Percentiles rank a stretch among this genome's conserved stretches.
phyloP scores from a whole-genome alignment of 2,329 filamentous ascomycete genomes.

The Hypomyces rosellus region DNA sequence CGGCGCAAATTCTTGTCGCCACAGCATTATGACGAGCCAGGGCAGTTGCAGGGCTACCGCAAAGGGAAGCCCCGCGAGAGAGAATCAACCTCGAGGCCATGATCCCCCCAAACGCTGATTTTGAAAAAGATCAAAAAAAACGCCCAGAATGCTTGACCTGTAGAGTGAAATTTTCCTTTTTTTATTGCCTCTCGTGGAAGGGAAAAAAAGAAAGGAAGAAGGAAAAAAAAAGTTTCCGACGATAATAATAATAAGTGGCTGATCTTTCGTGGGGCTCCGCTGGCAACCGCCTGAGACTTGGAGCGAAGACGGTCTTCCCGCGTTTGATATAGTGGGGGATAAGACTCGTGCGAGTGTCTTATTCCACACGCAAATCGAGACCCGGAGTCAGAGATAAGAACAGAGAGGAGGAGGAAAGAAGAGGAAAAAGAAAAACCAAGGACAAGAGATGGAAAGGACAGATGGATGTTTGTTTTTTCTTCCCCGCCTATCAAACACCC shows the following conservation, averaged over 20 bases:
- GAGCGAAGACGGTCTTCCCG: no score
- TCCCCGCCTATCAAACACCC: no score
- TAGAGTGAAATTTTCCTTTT: no score
- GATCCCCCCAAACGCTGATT: neutral
- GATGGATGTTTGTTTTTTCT: no score
- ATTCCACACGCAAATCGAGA: no score
- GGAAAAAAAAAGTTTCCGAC: neutral
- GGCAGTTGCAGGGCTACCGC: conserved; percentile 15
- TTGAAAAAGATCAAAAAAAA: neutral
- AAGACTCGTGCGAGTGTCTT: no score
- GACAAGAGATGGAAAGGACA: neutral
- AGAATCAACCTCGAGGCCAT: conserved; percentile 24
- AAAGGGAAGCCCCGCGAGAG: conserved; percentile 17
- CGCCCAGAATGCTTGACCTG: neutral
- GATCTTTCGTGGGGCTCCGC: no score
- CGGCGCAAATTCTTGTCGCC: conserved; percentile 6
- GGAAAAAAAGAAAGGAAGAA: neutral
- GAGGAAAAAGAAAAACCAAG: neutral
- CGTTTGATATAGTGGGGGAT: no score
- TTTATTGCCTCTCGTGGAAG: neutral
- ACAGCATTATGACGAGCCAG: conserved; percentile 6
- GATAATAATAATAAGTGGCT: no score
- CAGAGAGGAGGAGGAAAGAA: neutral
- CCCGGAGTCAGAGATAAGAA: no score
- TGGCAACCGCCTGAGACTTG: no score